phyloP scores from a whole-genome alignment of 2,329 filamentous ascomycete genomes.

The Westerdykella aurantiaca region DNA sequence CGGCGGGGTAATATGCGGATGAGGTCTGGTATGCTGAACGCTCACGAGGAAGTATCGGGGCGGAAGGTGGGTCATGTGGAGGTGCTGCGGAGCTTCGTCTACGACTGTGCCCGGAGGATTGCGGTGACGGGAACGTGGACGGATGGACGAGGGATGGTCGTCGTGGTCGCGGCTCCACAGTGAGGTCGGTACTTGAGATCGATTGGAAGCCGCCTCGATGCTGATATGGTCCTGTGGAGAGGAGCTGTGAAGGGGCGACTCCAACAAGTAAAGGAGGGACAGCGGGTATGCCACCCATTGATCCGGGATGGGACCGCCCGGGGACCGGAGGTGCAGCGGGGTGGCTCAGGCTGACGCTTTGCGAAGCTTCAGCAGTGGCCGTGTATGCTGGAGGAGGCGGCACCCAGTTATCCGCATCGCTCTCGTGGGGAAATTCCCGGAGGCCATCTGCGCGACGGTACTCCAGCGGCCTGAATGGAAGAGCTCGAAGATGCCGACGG shows the following conservation, averaged over 20 bases:
- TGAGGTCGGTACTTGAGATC: conserved; percentile 22
- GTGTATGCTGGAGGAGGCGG: conserved; percentile 78
- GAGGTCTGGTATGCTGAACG: conserved; percentile 16
- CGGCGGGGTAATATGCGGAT: not conserved
- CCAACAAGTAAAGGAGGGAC: conserved; percentile 22
- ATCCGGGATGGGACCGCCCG: conserved; percentile 2
- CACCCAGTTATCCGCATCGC: conserved; percentile 83
- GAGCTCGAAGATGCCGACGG: conserved; percentile 58
- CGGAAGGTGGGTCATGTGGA: conserved; percentile 1
- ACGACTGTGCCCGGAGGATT: conserved; percentile 15
- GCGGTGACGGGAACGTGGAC: conserved; percentile 29
- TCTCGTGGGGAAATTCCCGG: conserved; percentile 73
- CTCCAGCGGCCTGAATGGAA: conserved; percentile 50
- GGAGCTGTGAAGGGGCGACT: conserved; percentile 14
- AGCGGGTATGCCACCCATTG: conserved; percentile 14
- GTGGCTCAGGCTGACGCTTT: conserved; percentile 35
- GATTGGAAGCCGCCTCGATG: conserved; percentile 13
- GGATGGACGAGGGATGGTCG: conserved; percentile 31
- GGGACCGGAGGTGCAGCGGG: conserved; percentile 26
- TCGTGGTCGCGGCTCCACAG: conserved; percentile 9
- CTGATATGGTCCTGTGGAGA: conserved; percentile 16
- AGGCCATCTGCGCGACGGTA: conserved; percentile 66
- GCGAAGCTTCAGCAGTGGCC: conserved; percentile 47
- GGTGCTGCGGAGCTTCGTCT: conserved; percentile 19
- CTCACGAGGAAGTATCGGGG: not conserved